Evolutionary conservation across 2,329 filamentous ascomycete genomes (phyloP).

Genomic region (Pseudocercospora musae): DNA sequence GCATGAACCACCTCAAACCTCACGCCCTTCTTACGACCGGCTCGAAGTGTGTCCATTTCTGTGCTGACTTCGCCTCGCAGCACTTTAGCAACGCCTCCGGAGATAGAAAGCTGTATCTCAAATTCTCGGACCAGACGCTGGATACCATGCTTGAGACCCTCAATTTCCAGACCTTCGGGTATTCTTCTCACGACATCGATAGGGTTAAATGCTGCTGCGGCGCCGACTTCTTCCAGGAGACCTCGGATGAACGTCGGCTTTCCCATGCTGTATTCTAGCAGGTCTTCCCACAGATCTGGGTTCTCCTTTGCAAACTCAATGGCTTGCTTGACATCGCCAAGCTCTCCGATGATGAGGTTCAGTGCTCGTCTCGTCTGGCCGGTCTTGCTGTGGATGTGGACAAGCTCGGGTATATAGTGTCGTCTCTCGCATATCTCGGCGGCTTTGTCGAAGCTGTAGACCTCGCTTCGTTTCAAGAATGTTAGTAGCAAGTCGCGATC

Average conservation of each 20-base stretch:
- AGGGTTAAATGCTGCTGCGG: constrained; percentile 71
- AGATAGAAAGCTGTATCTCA: constrained; percentile 91
- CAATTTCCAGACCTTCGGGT: constrained; percentile 87
- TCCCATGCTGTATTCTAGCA: constrained; percentile 95
- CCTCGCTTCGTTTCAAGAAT: constrained; percentile 75
- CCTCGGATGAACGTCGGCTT: constrained; percentile 92
- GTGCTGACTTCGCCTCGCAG: constrained; percentile 80
- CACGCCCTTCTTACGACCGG: constrained; percentile 77
- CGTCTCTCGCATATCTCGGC: constrained; percentile 73
- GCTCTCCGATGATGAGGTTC: constrained; percentile 88
- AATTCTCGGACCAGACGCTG: constrained; percentile 92
- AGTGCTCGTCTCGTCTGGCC: constrained; percentile 89
- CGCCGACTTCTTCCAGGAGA: constrained; percentile 88
- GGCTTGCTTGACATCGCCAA: constrained; percentile 85
- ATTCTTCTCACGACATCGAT: constrained; percentile 87
- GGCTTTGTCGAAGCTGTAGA: constrained; percentile 82
- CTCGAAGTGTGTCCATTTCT: constrained; percentile 76
- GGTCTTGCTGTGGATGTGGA: constrained; percentile 92
- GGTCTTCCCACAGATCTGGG: constrained; percentile 88
- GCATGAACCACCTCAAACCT: constrained; percentile 71
- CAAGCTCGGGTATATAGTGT: constrained; percentile 86
- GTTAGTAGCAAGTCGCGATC: constrained; percentile 79
- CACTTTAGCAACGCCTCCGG: constrained; percentile 81
- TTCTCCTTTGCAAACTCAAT: constrained; percentile 94
- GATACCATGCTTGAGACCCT: constrained; percentile 82